Evolutionary conservation across 1,139 yeast species (phyloP).

Genomic region (Scheffersomyces insectosa): DNA sequence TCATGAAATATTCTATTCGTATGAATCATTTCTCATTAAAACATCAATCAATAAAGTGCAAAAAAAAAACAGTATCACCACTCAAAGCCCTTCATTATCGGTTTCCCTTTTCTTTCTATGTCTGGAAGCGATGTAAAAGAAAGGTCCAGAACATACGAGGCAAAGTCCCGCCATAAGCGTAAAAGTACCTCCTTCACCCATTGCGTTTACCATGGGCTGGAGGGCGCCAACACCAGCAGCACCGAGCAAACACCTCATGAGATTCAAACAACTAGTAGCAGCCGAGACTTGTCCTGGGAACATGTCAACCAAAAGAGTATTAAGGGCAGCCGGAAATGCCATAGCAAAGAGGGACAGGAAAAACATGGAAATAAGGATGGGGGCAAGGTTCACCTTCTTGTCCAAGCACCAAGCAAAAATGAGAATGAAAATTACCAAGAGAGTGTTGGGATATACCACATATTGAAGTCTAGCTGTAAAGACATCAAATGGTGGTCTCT

Average conservation of each 20-base stretch:
- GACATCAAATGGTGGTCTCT: conserved; percentile 23
- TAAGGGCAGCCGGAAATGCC: conserved; percentile 23
- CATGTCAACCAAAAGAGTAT: conserved; percentile 31
- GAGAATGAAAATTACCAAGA: conserved; percentile 41
- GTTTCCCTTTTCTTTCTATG: background rate
- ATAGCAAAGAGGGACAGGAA: conserved; percentile 48
- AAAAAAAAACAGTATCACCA: too few species aligned
- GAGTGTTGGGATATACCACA: conserved; percentile 21
- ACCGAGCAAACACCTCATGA: conserved; percentile 25
- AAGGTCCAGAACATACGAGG: conserved; percentile 2
- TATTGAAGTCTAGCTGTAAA: conserved; percentile 28
- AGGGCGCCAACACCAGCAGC: conserved; percentile 24
- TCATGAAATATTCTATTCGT: too few species aligned
- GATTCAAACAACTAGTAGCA: conserved; percentile 31
- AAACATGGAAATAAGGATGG: conserved; percentile 57
- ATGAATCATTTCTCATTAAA: too few species aligned
- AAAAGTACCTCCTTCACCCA: conserved; percentile 24
- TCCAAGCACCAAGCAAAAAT: conserved; percentile 72
- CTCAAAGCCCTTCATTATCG: background rate
- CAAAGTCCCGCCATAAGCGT: conserved; percentile 21
- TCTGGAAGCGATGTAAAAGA: conserved; percentile 1
- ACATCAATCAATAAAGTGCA: too few species aligned
- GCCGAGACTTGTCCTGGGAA: conserved; percentile 31
- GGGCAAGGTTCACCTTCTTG: conserved; percentile 47
- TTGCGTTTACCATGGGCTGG: conserved; percentile 17